Evolutionary conservation across 2,329 filamentous ascomycete genomes (phyloP), one percentile per base, ranked within the genome.

Genomic region (Dissoconium aciculare): DNA sequence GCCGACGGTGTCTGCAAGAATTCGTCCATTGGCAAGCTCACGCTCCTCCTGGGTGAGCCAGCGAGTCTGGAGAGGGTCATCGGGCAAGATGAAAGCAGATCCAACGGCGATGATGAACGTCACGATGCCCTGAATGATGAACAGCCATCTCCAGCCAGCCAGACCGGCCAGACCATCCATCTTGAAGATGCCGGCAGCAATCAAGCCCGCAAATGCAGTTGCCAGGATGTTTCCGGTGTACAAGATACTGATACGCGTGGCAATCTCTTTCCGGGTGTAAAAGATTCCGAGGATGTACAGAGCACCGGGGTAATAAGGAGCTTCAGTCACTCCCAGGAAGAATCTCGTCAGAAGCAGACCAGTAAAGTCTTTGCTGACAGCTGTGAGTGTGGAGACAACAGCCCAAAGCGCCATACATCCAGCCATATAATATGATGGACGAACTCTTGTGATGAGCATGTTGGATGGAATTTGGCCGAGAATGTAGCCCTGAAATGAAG

Each of bases 201-300:
- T 57, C 3, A 63, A 42, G 5, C 76, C 77, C 0, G 73, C 76
- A 43, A 82, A 81, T 2, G 77, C 76, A 3, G 74, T 74, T 1
- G 73, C 74, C 19, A 49, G 5, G 49, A 56, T 30, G 51, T 56
- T 38, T 54, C 53, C 5, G 56, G 60, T 11, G 62, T 57, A 16
- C 19, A 50, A 32, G 5, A 47, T 43, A 8, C 45, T 36, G 24
- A 39, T 46, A 10, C 46, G 31, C 4, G 36, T 37, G 3, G 38
- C 40, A 12, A 50, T 36, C 40, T 68, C 64, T n/a, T 57, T 52
- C 32, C 60, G 60, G 2, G 62, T 67, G 39, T 67, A 67, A 30
- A 36, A 39, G 15, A 34, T 40, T 5, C 32, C 28, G 5, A 65
- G 52, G 32, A 62, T 60, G 44, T 61, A 63, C 4, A 28, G 29